Evolutionary conservation across 345 rosid species (phyloP).

Genomic region (Gynandropsis gynandra): DNA sequence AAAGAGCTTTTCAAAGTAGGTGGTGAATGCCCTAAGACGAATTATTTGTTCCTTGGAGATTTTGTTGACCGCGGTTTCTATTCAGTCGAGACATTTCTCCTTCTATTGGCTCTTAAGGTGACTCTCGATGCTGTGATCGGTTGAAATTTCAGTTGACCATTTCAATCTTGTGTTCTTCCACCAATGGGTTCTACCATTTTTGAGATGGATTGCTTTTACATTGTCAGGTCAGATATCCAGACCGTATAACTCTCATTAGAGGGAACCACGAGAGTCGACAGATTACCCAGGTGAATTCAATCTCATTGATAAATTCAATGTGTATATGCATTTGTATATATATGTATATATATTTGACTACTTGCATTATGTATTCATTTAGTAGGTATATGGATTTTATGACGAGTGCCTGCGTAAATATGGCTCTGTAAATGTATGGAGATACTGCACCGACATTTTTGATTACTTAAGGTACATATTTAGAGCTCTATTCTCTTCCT

Average conservation of each 20-base stretch:
- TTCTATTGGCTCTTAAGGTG: constrained; percentile 92
- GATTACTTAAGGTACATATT: constrained; percentile 75
- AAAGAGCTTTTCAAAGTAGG: constrained; percentile 95
- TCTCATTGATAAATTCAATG: constrained; percentile 4
- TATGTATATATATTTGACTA: background rate
- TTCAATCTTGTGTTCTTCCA: background rate
- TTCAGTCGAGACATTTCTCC: constrained; percentile 94
- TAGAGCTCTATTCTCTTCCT: background rate
- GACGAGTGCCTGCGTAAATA: constrained; percentile 96
- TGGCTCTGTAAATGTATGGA: constrained; percentile 96
- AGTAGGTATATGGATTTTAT: constrained; percentile 92
- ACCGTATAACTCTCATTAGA: constrained; percentile 87
- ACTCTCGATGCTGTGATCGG: background rate
- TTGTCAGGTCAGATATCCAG: constrained; percentile 90
- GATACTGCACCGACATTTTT: constrained; percentile 96
- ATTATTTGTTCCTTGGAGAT: constrained; percentile 95
- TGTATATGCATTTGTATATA: background rate
- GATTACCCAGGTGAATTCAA: constrained; percentile 76
- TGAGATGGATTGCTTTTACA: constrained; percentile 18
- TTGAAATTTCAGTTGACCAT: background rate
- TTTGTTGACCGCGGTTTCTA: constrained; percentile 97
- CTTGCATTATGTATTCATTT: constrained; percentile 21
- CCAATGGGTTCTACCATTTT: constrained; percentile 3
- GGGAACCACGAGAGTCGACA: constrained; percentile 98
- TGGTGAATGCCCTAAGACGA: constrained; percentile 94